Evolutionary conservation across 495 filamentous ascomycete species (phyloP).

Genomic region (Penicillium macrosclerotiorum): DNA sequence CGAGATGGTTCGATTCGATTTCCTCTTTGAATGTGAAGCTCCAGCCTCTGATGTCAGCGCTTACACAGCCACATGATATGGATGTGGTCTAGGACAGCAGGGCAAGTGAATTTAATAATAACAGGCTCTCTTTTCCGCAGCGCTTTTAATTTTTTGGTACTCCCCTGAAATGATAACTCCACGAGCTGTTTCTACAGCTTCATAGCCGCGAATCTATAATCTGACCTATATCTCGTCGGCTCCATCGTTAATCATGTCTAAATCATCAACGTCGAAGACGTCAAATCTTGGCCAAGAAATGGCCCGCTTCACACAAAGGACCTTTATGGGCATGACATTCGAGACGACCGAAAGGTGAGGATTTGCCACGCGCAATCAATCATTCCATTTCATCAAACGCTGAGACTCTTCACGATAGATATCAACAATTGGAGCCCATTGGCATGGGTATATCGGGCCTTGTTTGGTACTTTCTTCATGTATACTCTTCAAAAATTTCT

Average conservation of each 20-base stretch:
- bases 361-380: too few relatives aligned
- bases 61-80: conserved; percentile 1
- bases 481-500: not conserved
- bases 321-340: conserved; percentile 97
- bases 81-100: too few relatives aligned
- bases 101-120: too few relatives aligned
- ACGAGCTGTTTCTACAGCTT: too few relatives aligned
- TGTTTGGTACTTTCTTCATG: conserved; percentile 72
- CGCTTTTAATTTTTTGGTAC: not conserved
- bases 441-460: conserved; percentile 98
- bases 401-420: conserved; percentile 49
- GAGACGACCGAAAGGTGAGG: conserved; percentile 92
- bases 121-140: not conserved
- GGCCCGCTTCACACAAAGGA: conserved; percentile 95
- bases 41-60: conserved; percentile 7
- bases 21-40: not conserved
- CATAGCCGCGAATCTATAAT: too few relatives aligned
- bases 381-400: too few relatives aligned
- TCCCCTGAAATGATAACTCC: too few relatives aligned
- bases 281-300: conserved; percentile 43
- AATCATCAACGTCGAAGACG: not conserved
- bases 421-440: conserved; percentile 92
- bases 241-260: conserved; percentile 9
- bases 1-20: too few relatives aligned
- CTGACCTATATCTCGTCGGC: too few relatives aligned